Base-by-base conservation (phyloP, 106 monocot genomes). In the Phalaenopsis aphrodite region DNA sequence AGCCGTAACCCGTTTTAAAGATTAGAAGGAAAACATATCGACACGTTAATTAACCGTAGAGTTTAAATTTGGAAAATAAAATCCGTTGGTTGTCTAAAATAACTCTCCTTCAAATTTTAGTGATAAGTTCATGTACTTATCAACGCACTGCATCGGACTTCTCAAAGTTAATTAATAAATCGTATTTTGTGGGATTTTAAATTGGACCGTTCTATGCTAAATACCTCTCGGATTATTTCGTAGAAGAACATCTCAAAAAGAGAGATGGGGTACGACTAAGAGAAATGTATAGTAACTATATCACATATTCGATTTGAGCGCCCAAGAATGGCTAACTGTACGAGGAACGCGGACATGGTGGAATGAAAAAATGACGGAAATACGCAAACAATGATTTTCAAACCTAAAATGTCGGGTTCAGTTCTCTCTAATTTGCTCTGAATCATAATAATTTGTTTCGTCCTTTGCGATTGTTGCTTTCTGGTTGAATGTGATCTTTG, bases 401-500 rank as follows among this genome's bases (percentile, higher is more conserved):
- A 75, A 8, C 74, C 74, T 75, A 75, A 45, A 75, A 45, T 38
- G 41, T 75, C 74, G 74, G 45, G 74, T 18, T 43, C 24, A 41
- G 16, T 45, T 75, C 45, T 45, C 8, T 19, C 19, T 43, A 42
- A 17, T 45, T 19, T 71, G 5, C 71, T 71, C 41, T 5, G 41
- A 71, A 71, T 75, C 5, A 9, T 75, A 2, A n/a, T 43, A 45
- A 14, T 14, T 1, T 42, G 18, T 75, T 43, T 75, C 74, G 74
- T 21, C 74, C 43, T 45, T 75, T 75, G 41, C 74, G 42, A 21
- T 75, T 75, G 71, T 71, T 38, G 30, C 39, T 71, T 71, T 71
- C 23, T 71, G 71, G 36, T 43, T 75, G 74, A 75, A 75, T 75
- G n/a, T 75, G 74, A 43, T 42, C 41, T 45, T 42, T 75, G n/a